Conservation (phyloP, 129 eudicot genomes). For the Lonicera japonica region DNA sequence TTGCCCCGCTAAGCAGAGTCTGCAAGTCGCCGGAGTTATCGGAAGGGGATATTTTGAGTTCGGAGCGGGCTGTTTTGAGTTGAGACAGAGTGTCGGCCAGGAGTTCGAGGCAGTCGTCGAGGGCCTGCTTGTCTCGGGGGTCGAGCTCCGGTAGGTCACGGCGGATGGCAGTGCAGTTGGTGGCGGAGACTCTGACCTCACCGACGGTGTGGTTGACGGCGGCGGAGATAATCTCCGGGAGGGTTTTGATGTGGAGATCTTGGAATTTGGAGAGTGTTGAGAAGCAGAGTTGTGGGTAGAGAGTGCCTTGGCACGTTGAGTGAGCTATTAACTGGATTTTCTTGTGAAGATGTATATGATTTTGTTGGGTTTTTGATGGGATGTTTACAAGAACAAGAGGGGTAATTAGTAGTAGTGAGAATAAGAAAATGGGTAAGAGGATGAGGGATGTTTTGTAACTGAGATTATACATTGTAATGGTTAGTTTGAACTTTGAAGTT, state of each 20-base stretch:
- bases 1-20: conserved; percentile 75
- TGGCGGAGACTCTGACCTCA: conserved; percentile 46
- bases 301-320: conserved; percentile 52
- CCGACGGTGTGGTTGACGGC: conserved; percentile 45
- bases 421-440: conserved; percentile 25
- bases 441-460: too few species aligned
- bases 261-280: conserved; percentile 61
- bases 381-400: conserved; percentile 1
- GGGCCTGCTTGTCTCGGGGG: conserved; percentile 46
- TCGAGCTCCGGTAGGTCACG: conserved; percentile 26
- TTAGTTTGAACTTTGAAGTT: too few species aligned
- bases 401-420: conserved; percentile 20
- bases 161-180: conserved; percentile 50
- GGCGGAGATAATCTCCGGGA: conserved; percentile 54
- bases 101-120: conserved; percentile 71
- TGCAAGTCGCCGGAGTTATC: conserved; percentile 6
- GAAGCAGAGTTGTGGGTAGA: conserved; percentile 63
- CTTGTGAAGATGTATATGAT: conserved; percentile 33
- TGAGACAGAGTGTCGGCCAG: conserved; percentile 43
- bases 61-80: conserved; percentile 39
- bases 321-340: conserved; percentile 25
- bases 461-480: too few species aligned
- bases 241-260: conserved; percentile 38
- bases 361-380: conserved; percentile 11
- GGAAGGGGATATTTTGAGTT: conserved; percentile 19